Evolutionary conservation across 1,284 basidiomycete genomes (phyloP).

Genomic region (Leccinum pachyderme): DNA sequence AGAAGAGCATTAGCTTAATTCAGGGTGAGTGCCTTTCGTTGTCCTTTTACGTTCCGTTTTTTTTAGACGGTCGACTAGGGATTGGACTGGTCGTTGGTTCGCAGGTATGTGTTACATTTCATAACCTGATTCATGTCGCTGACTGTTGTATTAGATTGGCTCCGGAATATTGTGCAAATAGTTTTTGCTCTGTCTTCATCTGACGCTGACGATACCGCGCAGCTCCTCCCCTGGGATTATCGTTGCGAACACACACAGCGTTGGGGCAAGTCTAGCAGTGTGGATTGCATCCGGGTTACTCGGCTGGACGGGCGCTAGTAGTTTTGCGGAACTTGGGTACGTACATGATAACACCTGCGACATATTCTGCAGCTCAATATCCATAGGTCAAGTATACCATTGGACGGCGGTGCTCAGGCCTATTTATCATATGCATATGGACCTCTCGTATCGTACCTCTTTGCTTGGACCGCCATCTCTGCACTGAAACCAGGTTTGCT

Average conservation of each 20-base stretch:
- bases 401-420: constrained; percentile 89
- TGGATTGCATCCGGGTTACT: constrained; percentile 81
- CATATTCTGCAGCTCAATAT: not conserved
- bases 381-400: constrained; percentile 54
- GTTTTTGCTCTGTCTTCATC: not conserved
- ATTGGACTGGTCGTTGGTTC: constrained; percentile 80
- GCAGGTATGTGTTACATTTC: constrained; percentile 47
- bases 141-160: constrained; percentile 57
- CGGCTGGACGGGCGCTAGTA: constrained; percentile 92
- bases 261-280: constrained; percentile 79
- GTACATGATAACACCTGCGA: constrained; percentile 29
- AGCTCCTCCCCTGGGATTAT: constrained; percentile 92
- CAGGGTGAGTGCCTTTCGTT: constrained; percentile 56
- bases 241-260: constrained; percentile 80
- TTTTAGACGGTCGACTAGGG: constrained; percentile 43
- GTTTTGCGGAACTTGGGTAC: constrained; percentile 84
- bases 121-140: not conserved
- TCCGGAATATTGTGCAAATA: constrained; percentile 83
- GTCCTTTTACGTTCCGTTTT: not conserved
- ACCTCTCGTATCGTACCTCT: constrained; percentile 82
- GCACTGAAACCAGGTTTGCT: constrained; percentile 76
- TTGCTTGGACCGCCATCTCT: constrained; percentile 88
- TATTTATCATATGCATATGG: constrained; percentile 90
- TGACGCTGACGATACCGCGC: constrained; percentile 1
- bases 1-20: constrained; percentile 75